These are phyloP conservation scores for Podospora appendiculata DNA, from an alignment of 495 filamentous ascomycete genomes.

Conservation along the genomic window DNA sequence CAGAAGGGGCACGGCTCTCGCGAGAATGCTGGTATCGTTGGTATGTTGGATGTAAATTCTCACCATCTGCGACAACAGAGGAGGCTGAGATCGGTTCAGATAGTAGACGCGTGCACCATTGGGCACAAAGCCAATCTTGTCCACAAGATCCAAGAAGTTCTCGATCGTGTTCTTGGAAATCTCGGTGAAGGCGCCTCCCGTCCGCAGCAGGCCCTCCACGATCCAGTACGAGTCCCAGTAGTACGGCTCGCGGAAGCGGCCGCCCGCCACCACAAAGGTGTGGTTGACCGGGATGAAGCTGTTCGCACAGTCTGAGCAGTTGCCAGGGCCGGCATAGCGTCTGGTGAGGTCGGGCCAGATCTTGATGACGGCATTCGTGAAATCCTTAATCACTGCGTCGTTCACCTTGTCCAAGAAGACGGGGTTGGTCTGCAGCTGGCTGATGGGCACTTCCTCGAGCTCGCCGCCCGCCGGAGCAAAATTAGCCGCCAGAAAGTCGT, in stretches of 20 bases:
- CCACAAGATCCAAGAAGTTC: slow-evolving; percentile 44
- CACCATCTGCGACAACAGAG: slow-evolving; percentile 42
- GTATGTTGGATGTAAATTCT: slow-evolving; percentile 40
- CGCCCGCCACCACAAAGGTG: slow-evolving; percentile 44
- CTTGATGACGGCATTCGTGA: slow-evolving; percentile 37
- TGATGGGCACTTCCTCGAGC: slow-evolving; percentile 32
- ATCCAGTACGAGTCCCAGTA: slow-evolving; percentile 51
- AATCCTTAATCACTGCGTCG: slow-evolving; percentile 37
- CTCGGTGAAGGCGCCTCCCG: slow-evolving; percentile 37
- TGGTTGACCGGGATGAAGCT: slow-evolving; percentile 46
- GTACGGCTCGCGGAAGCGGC: slow-evolving; percentile 43
- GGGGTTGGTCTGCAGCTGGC: slow-evolving; percentile 32
- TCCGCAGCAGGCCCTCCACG: slow-evolving; percentile 40
- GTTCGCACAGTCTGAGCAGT: slow-evolving; percentile 36
- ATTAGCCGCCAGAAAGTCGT: slow-evolving; percentile 34
- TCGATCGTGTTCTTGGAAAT: slow-evolving; percentile 44
- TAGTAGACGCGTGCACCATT: slow-evolving; percentile 44
- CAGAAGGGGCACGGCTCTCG: slow-evolving; percentile 36
- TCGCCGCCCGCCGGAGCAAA: slow-evolving; percentile 41
- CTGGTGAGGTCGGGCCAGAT: slow-evolving; percentile 47
- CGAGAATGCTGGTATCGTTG: slow-evolving; percentile 40
- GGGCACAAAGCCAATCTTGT: slow-evolving; percentile 42
- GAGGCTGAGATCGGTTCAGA: slow-evolving; percentile 41
- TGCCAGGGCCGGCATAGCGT: slow-evolving; percentile 29
- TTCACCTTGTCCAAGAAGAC: slow-evolving; percentile 34